Conservation (phyloP, 1,284 basidiomycete genomes). For the Cystobasidium pallidum region DNA sequence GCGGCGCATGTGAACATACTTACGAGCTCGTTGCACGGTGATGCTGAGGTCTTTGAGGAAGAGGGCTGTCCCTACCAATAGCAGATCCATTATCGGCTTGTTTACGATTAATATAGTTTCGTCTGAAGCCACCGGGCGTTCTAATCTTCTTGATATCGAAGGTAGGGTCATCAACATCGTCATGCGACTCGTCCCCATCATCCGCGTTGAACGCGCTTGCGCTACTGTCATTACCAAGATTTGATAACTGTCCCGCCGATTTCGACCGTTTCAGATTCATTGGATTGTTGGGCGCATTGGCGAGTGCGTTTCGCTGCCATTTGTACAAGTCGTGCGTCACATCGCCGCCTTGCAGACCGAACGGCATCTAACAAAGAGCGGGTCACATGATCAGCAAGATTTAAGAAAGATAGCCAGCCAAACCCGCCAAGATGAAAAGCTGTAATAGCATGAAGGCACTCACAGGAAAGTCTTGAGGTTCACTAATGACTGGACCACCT, state of each 20-base stretch:
- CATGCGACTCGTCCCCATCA: constrained; percentile 22
- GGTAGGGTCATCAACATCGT: constrained; percentile 50
- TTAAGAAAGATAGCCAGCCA: no score
- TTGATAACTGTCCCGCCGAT: constrained; percentile 61
- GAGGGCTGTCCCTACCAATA: constrained; percentile 59
- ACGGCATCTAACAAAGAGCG: constrained; percentile 34
- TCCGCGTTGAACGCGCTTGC: constrained; percentile 10
- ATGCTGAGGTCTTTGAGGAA: constrained; percentile 10
- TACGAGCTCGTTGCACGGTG: constrained; percentile 32
- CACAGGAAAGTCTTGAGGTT: constrained; percentile 12
- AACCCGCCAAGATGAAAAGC: no score
- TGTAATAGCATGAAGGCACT: not conserved
- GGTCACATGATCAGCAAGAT: constrained; percentile 16
- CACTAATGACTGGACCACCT: not conserved
- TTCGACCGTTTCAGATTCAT: constrained; percentile 75
- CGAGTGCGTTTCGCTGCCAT: constrained; percentile 74
- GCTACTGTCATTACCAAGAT: constrained; percentile 15
- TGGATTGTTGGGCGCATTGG: constrained; percentile 63
- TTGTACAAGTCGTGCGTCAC: constrained; percentile 94
- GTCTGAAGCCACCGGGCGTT: constrained; percentile 88
- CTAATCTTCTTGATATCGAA: constrained; percentile 67
- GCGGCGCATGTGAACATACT: not conserved
- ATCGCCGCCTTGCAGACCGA: constrained; percentile 66
- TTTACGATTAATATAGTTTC: constrained; percentile 69
- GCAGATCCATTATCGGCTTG: not conserved